These are phyloP conservation scores for Candida nitratophila DNA, from an alignment of 805 yeast genomes.

Conservation along the genomic window DNA sequence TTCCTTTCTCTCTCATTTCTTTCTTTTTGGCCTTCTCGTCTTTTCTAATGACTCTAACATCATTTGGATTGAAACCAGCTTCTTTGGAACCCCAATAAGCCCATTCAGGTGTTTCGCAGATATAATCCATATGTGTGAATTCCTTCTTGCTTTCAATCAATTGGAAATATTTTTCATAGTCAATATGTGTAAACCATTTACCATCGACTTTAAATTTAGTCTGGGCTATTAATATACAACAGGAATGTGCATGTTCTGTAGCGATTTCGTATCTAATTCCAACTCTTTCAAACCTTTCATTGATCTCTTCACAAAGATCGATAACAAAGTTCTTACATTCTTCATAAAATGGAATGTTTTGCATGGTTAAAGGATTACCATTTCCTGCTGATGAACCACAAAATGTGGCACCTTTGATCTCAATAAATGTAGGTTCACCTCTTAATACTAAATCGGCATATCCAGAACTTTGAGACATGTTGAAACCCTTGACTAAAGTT, in stretches of 20 bases:
- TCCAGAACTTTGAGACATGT: conserved; percentile 70
- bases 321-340: conserved; percentile 77
- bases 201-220: conserved; percentile 60
- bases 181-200: conserved; percentile 85
- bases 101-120: conserved; percentile 80
- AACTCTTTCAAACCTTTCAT: conserved; percentile 31
- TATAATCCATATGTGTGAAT: conserved; percentile 76
- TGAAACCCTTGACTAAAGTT: conserved; percentile 88
- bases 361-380: conserved; percentile 90
- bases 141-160: conserved; percentile 56
- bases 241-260: conserved; percentile 93
- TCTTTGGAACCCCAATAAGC: conserved; percentile 81
- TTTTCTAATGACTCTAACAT: conserved; percentile 59
- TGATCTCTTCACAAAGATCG: conserved; percentile 52
- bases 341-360: conserved; percentile 89
- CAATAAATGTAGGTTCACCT: conserved; percentile 82
- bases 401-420: conserved; percentile 91
- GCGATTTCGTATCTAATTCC: conserved; percentile 77
- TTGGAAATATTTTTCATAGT: conserved; percentile 70
- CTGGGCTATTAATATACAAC: conserved; percentile 83
- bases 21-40: conserved; percentile 49
- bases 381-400: conserved; percentile 84
- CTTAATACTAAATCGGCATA: conserved; percentile 82
- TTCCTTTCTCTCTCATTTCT: neutral
- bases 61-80: conserved; percentile 89